Base-by-base conservation (phyloP, 1,284 basidiomycete genomes). In the Ustilago crameri region DNA sequence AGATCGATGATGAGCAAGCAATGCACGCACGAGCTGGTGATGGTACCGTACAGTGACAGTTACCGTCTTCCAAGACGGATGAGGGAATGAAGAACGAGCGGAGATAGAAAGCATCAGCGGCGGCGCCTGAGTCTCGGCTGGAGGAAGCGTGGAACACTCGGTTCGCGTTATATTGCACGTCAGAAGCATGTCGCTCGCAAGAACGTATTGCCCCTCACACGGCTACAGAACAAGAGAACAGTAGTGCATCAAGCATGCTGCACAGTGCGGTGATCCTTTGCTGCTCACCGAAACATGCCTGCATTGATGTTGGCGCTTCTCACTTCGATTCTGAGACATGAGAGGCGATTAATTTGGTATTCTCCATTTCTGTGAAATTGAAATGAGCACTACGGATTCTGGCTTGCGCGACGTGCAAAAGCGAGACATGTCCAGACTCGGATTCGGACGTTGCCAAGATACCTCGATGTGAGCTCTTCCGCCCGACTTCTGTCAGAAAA, bases 71-170 rank as follows among this genome's bases (percentile, higher is more conserved):
- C n/a, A n/a, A n/a, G n/a, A n/a, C n/a, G n/a, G n/a, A n/a, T n/a
- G n/a, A n/a, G n/a, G n/a, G 12, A 30, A 5, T 7, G 30, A 30
- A 30, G 7, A 30, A 12, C 30, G 12, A 53, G 46, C 51, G 51
- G 50, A 49, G 45, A 37, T 38, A 15, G 17, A 54, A 54, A 10
- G 30, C 44, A 51, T 56, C 60, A 56, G 60, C 44, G 30, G 60
- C 60, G 53, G 30, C 60, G 32, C 38, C 41, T 30, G 17, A 30
- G 60, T 63, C 60, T 63, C 60, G 53, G 34, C 34, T 51, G 22
- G 20, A 30, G 30, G 30, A 30, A 30, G n/a, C 30, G 30, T 30
- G 30, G 7, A 12, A 30, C 5, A 30, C 30, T 12, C 12, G 30
- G 12, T 30, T 30, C 12, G 30, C 12, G 30, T 30, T 5, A 30